Base-by-base conservation (phyloP, 2,329 filamentous ascomycete genomes). In the Sporothrix brunneoviolacea region DNA sequence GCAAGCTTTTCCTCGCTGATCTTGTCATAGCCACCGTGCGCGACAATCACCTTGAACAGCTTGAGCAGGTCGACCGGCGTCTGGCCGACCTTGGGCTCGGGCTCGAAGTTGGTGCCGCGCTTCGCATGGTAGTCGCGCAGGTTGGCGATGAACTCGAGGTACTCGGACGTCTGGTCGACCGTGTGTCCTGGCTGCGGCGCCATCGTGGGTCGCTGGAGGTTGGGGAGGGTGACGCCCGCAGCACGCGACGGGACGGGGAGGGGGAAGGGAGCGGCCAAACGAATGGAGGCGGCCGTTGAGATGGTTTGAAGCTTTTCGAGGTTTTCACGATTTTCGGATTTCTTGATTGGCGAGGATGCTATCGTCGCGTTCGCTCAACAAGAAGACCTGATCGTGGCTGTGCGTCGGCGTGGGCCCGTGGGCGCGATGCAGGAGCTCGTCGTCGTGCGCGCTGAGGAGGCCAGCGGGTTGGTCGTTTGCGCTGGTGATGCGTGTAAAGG, bases 11-110 rank as follows among this genome's bases (percentile, higher is more conserved):
- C 82, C 69, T 81, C 84, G 55, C 80, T 90, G 64, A 91, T 80
- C 64, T 84, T 84, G 68, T 95, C 90, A 65, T 95, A 95, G 52
- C 90, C 90, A 48, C 90, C 90, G 60, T 83, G 82, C 19, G 79
- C 78, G 48, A 86, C 77, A 16, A 95, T 86, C 58, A 83, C 77
- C 55, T 86, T 84, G 73, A 88, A 95, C 27, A 94, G 77, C 61
- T 86, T 84, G 63, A 83, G 73, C 24, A 95, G 74, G 62, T 95
- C 86, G 54, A 95, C 77, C 57, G 85, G 82, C 54, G 83, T 83
- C 58, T 79, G 77, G 54, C 87, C 88, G 59, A 94, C 82, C 69
- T 88, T 90, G 46, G 89, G 89, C 64, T 91, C 85, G 27, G 83
- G 76, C 54, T 94, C 89, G 58, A 95, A 82, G 51, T 75, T 70